phyloP scores from a whole-genome alignment of 495 filamentous ascomycete genomes.

The Chaetomium cochliodes region DNA sequence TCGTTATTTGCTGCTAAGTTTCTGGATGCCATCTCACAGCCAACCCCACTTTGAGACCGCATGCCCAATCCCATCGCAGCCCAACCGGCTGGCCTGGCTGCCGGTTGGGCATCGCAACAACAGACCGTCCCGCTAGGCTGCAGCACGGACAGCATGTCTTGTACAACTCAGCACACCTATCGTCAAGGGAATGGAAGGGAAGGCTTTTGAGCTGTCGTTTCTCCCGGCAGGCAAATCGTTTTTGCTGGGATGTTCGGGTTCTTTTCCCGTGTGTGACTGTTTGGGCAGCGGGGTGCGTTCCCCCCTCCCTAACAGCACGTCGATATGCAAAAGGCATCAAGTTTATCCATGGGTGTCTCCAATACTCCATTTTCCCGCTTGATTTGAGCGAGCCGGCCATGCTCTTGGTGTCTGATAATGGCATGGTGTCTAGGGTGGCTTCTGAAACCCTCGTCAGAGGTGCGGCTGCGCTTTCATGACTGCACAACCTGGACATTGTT shows the following conservation, averaged over 20 bases:
- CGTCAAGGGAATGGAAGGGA: background rate
- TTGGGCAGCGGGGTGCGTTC: background rate
- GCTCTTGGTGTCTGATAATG: conserved; percentile 20
- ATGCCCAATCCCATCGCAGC: conserved; percentile 39
- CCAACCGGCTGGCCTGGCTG: conserved; percentile 31
- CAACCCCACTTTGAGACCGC: conserved; percentile 22
- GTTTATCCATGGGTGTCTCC: conserved; percentile 7
- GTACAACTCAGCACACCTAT: conserved; percentile 49
- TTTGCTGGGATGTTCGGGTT: conserved; percentile 10
- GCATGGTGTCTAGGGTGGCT: conserved; percentile 22
- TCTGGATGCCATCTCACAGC: conserved; percentile 11
- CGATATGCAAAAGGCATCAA: background rate
- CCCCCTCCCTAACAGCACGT: background rate
- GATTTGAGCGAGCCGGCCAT: conserved; percentile 15
- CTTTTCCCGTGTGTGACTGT: background rate
- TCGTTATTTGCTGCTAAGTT: background rate
- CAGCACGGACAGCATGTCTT: conserved; percentile 40
- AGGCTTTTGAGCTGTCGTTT: background rate
- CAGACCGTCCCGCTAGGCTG: conserved; percentile 41
- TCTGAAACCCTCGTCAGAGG: background rate
- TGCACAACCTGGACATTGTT: conserved; percentile 97
- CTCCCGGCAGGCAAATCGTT: background rate
- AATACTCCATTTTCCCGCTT: background rate
- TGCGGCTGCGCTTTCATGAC: conserved; percentile 42
- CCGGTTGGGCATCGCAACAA: conserved; percentile 51